phyloP scores from a whole-genome alignment of 306 rosid genomes.

The Acacia acuminata region DNA sequence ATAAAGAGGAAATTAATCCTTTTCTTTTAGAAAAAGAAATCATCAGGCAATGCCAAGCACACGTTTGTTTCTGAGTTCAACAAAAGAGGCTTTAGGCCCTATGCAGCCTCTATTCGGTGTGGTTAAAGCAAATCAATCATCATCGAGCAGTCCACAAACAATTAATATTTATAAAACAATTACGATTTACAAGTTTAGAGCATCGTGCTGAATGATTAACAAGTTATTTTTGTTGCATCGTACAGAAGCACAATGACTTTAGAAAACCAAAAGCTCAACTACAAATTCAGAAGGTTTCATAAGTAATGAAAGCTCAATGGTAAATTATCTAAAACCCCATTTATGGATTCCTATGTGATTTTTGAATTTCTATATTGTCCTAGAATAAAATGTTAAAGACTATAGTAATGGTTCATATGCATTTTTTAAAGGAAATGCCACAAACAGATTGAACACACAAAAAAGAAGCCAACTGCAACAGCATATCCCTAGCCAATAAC shows the following conservation, averaged over 20 bases:
- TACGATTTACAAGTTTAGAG: neutral
- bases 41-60: neutral
- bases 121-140: conserved; percentile 56
- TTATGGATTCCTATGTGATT: too few species aligned
- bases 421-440: too few species aligned
- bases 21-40: neutral
- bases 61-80: neutral
- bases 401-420: neutral
- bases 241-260: too few species aligned
- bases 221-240: neutral
- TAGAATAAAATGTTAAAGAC: neutral
- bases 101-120: neutral
- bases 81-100: neutral
- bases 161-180: neutral
- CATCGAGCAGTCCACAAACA: conserved; percentile 48
- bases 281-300: too few species aligned
- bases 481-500: too few species aligned
- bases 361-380: neutral
- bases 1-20: neutral
- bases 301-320: neutral
- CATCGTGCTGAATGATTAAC: neutral
- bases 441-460: too few species aligned
- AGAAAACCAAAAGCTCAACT: neutral
- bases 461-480: too few species aligned
- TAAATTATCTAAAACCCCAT: neutral